Conservation (phyloP, 2,329 filamentous ascomycete genomes). For the Ilyonectria mors-panacis region DNA sequence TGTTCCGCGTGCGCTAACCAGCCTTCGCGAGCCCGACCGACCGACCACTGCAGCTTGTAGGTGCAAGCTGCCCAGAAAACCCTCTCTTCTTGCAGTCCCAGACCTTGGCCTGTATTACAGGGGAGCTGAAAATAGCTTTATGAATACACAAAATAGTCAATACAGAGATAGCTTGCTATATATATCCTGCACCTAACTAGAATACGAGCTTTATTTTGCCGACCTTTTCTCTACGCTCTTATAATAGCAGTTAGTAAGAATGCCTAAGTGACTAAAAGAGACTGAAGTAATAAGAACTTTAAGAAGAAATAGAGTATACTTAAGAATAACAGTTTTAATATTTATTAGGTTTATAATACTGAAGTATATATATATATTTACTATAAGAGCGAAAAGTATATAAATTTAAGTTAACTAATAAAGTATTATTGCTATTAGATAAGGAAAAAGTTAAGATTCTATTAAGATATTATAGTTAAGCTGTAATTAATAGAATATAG, state of each 20-base stretch:
- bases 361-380: too few relatives aligned
- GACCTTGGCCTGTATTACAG: too few relatives aligned
- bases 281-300: slow-evolving; percentile 28
- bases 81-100: too few relatives aligned
- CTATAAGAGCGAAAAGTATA: slow-evolving; percentile 33
- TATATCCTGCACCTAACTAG: too few relatives aligned
- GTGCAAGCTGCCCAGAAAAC: too few relatives aligned
- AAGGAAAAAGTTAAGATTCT: slow-evolving; percentile 26
- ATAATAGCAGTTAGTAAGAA: slow-evolving; percentile 12
- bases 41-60: too few relatives aligned
- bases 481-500: too few relatives aligned
- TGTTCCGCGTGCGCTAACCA: too few relatives aligned
- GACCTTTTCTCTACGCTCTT: neutral
- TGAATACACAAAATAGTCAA: slow-evolving; percentile 13
- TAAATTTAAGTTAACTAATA: slow-evolving; percentile 35
- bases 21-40: too few relatives aligned
- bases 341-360: slow-evolving; percentile 21
- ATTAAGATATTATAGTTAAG: too few relatives aligned
- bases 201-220: neutral
- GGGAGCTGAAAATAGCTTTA: too few relatives aligned
- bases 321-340: slow-evolving; percentile 24
- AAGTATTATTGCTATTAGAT: slow-evolving; percentile 24
- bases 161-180: too few relatives aligned
- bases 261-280: slow-evolving; percentile 15
- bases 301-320: slow-evolving; percentile 26